Percentiles rank a stretch among this genome's conserved stretches.
Conservation (phyloP, 305 asterid species). For the Rubia occidens region DNA sequence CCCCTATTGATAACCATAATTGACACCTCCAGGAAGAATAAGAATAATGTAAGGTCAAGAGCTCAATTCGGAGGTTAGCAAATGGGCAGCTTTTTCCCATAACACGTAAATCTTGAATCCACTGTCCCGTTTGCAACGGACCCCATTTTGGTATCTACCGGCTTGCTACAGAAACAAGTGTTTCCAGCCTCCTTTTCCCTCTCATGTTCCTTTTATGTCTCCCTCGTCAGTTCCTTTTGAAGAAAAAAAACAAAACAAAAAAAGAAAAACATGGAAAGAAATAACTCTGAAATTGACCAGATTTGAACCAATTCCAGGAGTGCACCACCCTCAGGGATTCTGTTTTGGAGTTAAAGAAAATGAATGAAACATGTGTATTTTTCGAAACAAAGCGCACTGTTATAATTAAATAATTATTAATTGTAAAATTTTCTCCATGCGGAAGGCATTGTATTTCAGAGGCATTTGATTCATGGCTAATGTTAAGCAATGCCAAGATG, state of each 20-base stretch:
- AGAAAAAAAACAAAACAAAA: background rate
- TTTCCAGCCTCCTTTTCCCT: constrained; percentile 10
- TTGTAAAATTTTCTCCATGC: background rate
- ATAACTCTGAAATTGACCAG: constrained; percentile 12
- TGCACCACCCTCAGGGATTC: constrained; percentile 8
- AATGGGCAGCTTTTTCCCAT: background rate
- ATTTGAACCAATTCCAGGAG: background rate
- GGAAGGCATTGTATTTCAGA: background rate
- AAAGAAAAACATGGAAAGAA: background rate
- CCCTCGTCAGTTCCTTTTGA: background rate
- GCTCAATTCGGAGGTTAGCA: constrained; percentile 14
- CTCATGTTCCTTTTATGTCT: constrained; percentile 6
- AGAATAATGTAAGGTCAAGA: constrained; percentile 8
- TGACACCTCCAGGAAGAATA: background rate
- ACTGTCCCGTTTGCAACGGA: constrained; percentile 13
- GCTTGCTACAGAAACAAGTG: background rate
- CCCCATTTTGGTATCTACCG: constrained; percentile 4
- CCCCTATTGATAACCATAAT: no score
- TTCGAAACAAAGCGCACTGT: background rate
- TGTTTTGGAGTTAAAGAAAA: background rate
- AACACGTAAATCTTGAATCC: background rate
- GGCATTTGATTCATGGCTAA: constrained; percentile 12
- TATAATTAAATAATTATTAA: background rate
- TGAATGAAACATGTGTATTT: background rate
- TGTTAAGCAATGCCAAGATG: constrained; percentile 6